These are phyloP conservation scores for Penicillium antarcticum DNA, from an alignment of 495 filamentous ascomycete species.

Conservation along the genomic window DNA sequence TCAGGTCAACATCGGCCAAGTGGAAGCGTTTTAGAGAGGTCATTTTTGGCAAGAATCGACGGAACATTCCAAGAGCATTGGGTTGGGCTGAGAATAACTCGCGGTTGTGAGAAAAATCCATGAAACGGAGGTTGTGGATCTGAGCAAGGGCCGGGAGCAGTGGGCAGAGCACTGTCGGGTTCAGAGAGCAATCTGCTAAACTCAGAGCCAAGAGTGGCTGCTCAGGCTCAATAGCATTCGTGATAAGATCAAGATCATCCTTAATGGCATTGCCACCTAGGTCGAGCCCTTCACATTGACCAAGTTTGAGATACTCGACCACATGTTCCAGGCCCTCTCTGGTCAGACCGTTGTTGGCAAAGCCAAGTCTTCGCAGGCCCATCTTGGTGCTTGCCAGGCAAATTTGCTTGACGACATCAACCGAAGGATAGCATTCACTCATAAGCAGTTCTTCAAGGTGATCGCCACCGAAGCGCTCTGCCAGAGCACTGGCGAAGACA, in stretches of 20 bases:
- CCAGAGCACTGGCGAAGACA: conserved; percentile 70
- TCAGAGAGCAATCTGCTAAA: conserved; percentile 82
- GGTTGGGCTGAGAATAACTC: conserved; percentile 71
- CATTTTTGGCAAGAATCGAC: conserved; percentile 83
- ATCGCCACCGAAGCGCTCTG: conserved; percentile 68
- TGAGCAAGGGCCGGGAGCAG: conserved; percentile 71
- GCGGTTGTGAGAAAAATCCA: conserved; percentile 88
- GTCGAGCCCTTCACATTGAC: conserved; percentile 83
- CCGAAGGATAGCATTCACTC: conserved; percentile 68
- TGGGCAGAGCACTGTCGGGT: conserved; percentile 63
- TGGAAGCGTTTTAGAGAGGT: conserved; percentile 80
- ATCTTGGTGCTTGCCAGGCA: conserved; percentile 73
- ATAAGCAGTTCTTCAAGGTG: conserved; percentile 83
- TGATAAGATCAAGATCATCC: conserved; percentile 66
- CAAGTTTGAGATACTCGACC: conserved; percentile 65
- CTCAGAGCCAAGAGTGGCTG: conserved; percentile 76
- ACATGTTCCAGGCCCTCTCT: conserved; percentile 72
- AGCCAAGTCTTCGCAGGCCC: conserved; percentile 70
- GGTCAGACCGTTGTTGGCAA: conserved; percentile 77
- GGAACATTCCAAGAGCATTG: conserved; percentile 70
- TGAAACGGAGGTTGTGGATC: conserved; percentile 76
- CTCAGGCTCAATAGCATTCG: conserved; percentile 57
- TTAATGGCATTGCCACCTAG: conserved; percentile 85
- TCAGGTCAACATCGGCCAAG: conserved; percentile 81
- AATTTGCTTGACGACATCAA: conserved; percentile 66